These are phyloP conservation scores for Metschnikowia orientalis DNA, from an alignment of 805 yeast species.

Conservation along the genomic window DNA sequence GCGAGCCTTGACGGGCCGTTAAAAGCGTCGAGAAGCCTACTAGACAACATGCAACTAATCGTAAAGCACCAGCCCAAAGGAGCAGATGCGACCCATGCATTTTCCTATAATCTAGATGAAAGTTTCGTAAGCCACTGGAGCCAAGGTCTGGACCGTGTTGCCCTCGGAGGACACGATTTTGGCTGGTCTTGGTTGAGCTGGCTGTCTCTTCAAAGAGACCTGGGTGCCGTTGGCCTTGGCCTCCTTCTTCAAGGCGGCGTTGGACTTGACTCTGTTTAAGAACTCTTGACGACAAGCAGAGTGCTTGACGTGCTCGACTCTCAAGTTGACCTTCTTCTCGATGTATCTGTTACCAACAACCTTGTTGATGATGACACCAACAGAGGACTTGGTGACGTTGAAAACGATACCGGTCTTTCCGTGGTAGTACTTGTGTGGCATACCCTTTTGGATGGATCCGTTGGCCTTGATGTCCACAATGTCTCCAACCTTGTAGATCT, in stretches of 20 bases:
- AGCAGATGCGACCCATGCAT: no score
- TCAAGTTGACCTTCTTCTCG: conserved; percentile 97
- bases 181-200: conserved; percentile 95
- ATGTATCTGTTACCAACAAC: conserved; percentile 98
- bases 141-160: conserved; percentile 91
- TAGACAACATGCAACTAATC: no score
- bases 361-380: conserved; percentile 98
- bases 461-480: conserved; percentile 99
- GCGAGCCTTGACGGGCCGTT: no score
- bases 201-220: conserved; percentile 95
- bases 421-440: conserved; percentile 99
- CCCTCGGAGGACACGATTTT: conserved; percentile 77
- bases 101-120: conserved; percentile 78
- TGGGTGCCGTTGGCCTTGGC: conserved; percentile 93
- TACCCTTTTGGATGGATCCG: conserved; percentile 99
- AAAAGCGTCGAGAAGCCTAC: no score
- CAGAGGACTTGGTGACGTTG: conserved; percentile 98
- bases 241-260: conserved; percentile 89
- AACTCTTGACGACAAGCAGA: conserved; percentile 99
- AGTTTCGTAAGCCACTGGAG: conserved; percentile 99
- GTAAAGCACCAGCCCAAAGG: no score
- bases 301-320: conserved; percentile 99
- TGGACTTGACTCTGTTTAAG: conserved; percentile 95
- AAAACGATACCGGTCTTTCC: conserved; percentile 99
- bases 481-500: conserved; percentile 98